Conservation (phyloP, 352 stramenopile genomes). For the Pythium phragmiticola region DNA sequence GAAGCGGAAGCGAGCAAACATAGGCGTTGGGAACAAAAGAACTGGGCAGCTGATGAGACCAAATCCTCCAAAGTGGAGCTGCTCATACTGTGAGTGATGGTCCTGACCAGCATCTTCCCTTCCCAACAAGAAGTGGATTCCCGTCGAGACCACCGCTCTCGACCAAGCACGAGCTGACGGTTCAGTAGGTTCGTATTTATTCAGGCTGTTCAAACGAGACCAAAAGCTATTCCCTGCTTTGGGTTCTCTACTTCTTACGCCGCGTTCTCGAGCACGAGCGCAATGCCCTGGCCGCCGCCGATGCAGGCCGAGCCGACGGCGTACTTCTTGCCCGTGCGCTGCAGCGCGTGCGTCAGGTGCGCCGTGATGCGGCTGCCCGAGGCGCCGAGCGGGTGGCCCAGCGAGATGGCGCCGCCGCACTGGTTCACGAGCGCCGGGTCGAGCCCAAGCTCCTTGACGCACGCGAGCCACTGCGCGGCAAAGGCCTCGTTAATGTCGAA, state of each 20-base stretch:
- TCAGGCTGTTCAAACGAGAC: too few relatives aligned
- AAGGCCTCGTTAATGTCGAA: conserved; percentile 99
- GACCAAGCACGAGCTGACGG: too few relatives aligned
- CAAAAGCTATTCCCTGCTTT: too few relatives aligned
- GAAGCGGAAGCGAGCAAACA: conserved; percentile 68
- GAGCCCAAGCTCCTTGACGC: conserved; percentile 95
- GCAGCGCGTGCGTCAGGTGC: conserved; percentile 88
- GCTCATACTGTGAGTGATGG: conserved; percentile 10
- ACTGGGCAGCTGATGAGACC: neutral
- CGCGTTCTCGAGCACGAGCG: conserved; percentile 93
- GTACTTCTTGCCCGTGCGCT: conserved; percentile 89
- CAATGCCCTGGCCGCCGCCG: conserved; percentile 98
- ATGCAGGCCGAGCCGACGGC: conserved; percentile 97
- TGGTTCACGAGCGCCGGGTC: conserved; percentile 93
- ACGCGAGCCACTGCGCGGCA: conserved; percentile 95
- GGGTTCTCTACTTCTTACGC: conserved; percentile 30
- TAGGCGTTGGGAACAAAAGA: neutral
- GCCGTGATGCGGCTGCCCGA: conserved; percentile 92
- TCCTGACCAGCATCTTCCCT: neutral
- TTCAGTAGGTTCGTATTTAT: too few relatives aligned
- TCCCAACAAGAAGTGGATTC: neutral
- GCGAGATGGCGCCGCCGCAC: conserved; percentile 94
- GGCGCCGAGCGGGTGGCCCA: conserved; percentile 96
- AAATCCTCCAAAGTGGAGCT: neutral
- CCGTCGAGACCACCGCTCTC: too few relatives aligned